Evolutionary conservation across 2,329 filamentous ascomycete genomes (phyloP), one percentile per base, ranked within the genome.

Genomic region (Nectriaceae sp.): DNA sequence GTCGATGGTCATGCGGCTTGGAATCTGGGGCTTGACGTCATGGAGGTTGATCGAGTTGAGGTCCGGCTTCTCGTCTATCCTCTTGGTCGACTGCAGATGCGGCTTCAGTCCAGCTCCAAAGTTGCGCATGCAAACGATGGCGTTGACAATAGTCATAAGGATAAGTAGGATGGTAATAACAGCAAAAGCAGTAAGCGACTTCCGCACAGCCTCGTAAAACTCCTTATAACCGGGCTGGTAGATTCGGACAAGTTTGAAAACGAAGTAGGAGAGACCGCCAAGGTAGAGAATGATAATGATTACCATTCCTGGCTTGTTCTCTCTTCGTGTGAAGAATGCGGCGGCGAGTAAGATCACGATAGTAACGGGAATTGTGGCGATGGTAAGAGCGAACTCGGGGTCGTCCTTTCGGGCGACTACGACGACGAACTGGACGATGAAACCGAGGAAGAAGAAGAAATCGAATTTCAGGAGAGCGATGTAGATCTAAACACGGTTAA

Each of bases 381-480:
- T 85, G 6, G 95, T 99, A 44, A 97, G 78, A 46, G 82, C 88
- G 61, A 94, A 90, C 69, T 99, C 94, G 61, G 84, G 76, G 53
- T 87, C 81, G 40, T 80, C 79, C 51, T 76, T 80, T 38, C 78
- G 76, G 38, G 83, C 86, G 50, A 99, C 91, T 50, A 97, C 88
- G 61, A 97, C 88, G 45, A 97, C 82, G 70, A 99, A 99, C 67
- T 99, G 94, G 40, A 99, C 90, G 5, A 94, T 97, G 70, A 99
- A 99, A 46, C 93, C 94, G 42, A 99, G 84, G 79, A 99, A 99
- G 78, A 99, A 97, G 84, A 99, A 99, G 73, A 99, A 97, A 74
- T 99, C 94, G 70, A 99, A 99, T 72, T 99, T 99, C 57, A 99
- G 81, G 11, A 99, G 82, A 31, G 94, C 90, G 64, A 99, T 97